phyloP scores from a whole-genome alignment of 2,329 filamentous ascomycete species.

The Elsinoe fawcettii region DNA sequence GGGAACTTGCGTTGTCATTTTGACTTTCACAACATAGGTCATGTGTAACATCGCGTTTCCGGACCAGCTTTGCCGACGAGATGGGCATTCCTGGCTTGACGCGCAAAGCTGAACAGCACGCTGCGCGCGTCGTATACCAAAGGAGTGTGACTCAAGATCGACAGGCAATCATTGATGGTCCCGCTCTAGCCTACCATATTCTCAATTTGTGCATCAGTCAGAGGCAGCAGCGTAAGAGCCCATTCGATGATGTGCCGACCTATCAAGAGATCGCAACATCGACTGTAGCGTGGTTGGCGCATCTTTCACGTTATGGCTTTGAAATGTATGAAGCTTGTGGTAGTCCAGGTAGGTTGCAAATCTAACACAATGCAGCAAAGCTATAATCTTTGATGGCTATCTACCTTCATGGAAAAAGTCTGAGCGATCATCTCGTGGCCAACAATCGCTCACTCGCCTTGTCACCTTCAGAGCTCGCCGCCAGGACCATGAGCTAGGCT shows the following conservation, averaged over 20 bases:
- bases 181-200: slow-evolving; percentile 67
- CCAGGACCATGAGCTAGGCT: slow-evolving; percentile 19
- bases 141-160: slow-evolving; percentile 14
- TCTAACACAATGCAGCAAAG: slow-evolving; percentile 40
- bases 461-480: slow-evolving; percentile 39
- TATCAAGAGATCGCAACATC: slow-evolving; percentile 56
- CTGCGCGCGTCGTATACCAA: slow-evolving; percentile 12
- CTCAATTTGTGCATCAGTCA: slow-evolving; percentile 49
- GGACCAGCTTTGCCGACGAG: background rate
- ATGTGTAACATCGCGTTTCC: background rate
- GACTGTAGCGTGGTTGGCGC: slow-evolving; percentile 55
- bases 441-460: slow-evolving; percentile 51
- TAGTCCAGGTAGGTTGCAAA: slow-evolving; percentile 16
- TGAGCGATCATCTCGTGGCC: slow-evolving; percentile 54
- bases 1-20: background rate
- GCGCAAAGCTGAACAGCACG: slow-evolving; percentile 16
- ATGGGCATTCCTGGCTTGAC: slow-evolving; percentile 20
- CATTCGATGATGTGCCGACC: slow-evolving; percentile 48
- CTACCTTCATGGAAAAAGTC: slow-evolving; percentile 60
- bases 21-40: background rate
- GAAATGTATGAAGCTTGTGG: slow-evolving; percentile 46
- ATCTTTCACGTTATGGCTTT: slow-evolving; percentile 49
- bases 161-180: slow-evolving; percentile 61
- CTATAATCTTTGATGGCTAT: slow-evolving; percentile 79
- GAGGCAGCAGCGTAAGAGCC: slow-evolving; percentile 34